phyloP scores from a whole-genome alignment of 306 rosid genomes.

The Psophocarpus tetragonolobus region DNA sequence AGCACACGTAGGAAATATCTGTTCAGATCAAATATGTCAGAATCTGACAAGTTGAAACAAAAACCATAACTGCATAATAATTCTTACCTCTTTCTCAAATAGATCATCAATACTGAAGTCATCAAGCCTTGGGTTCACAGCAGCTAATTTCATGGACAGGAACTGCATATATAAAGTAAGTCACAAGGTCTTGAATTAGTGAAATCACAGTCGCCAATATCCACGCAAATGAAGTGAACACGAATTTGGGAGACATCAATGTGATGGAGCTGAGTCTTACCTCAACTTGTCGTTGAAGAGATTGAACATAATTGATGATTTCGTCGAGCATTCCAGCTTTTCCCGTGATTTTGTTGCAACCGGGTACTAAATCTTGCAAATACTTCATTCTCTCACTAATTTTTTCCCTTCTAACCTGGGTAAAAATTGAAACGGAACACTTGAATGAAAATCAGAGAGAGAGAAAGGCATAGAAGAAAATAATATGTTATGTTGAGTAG shows the following conservation, averaged over 20 bases:
- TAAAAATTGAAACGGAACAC: neutral
- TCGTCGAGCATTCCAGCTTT: constrained; percentile 99
- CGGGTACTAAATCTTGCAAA: constrained; percentile 95
- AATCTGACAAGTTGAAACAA: neutral
- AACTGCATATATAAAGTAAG: constrained; percentile 76
- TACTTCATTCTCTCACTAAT: constrained; percentile 97
- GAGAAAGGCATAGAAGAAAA: neutral
- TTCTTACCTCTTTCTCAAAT: constrained; percentile 71
- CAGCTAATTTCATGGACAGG: constrained; percentile 93
- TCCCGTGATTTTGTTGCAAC: constrained; percentile 92
- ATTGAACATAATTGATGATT: constrained; percentile 94
- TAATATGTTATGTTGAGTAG: neutral
- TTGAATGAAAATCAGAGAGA: neutral
- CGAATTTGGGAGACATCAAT: neutral
- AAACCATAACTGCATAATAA: neutral
- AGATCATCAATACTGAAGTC: constrained; percentile 73
- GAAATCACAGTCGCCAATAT: too few relatives aligned
- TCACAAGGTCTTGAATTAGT: too few relatives aligned
- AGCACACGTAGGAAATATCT: constrained; percentile 61
- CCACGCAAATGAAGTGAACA: neutral
- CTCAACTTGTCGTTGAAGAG: constrained; percentile 97
- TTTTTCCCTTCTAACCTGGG: constrained; percentile 90
- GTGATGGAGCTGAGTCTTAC: constrained; percentile 39
- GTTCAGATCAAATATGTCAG: constrained; percentile 28
- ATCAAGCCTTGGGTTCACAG: constrained; percentile 77